A percentile compares a stretch with the other conserved stretches of the same genome.
Conservation (phyloP, 345 rosid genomes). For the Bruguiera sexangula region DNA sequence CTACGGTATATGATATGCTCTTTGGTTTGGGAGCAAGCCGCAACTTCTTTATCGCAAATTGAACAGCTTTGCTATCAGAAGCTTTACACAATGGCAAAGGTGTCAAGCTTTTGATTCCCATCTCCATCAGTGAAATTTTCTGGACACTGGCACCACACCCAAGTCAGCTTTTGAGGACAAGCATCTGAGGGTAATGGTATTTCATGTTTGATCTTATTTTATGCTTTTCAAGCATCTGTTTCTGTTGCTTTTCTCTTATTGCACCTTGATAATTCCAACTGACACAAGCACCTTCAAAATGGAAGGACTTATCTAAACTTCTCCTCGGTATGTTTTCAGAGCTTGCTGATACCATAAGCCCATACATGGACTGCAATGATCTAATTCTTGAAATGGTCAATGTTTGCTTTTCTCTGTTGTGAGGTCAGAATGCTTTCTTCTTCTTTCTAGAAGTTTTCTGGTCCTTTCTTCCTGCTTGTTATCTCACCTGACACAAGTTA, state of each 20-base stretch:
- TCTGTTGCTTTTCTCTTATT: background rate
- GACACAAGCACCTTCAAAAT: conserved; percentile 20
- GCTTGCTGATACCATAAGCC: conserved; percentile 63
- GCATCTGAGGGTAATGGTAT: conserved; percentile 48
- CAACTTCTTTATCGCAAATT: conserved; percentile 35
- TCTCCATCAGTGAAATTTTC: conserved; percentile 64
- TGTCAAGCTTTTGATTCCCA: conserved; percentile 64
- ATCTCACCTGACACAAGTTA: background rate
- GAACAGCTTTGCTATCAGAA: conserved; percentile 31
- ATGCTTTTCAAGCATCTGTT: background rate
- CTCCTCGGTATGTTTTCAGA: conserved; percentile 57
- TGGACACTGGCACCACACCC: conserved; percentile 62
- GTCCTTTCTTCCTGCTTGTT: background rate
- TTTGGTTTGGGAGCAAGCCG: conserved; percentile 25
- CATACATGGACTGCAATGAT: conserved; percentile 59
- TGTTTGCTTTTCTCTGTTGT: conserved; percentile 59
- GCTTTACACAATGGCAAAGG: conserved; percentile 49
- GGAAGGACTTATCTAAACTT: conserved; percentile 63
- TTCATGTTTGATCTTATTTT: background rate
- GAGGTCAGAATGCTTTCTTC: conserved; percentile 46
- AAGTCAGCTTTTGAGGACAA: conserved; percentile 65
- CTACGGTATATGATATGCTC: background rate
- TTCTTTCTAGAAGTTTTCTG: background rate
- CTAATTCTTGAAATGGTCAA: conserved; percentile 72
- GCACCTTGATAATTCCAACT: background rate